Base-by-base conservation (phyloP, 1,284 basidiomycete genomes). In the Marasmius oreades region DNA sequence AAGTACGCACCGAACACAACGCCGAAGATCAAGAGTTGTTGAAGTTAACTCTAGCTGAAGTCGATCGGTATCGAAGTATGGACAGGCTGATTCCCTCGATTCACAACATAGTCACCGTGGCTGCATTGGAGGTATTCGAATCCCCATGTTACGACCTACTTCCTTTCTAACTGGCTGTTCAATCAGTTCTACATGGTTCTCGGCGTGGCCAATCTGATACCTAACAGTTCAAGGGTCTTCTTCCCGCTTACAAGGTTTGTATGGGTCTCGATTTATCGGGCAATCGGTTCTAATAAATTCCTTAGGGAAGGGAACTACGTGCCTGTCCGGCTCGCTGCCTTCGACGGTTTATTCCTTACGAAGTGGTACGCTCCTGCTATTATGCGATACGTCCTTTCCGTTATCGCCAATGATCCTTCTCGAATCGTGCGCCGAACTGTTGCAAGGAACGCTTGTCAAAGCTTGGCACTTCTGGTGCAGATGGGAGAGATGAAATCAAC, bases 51-150 rank as follows among this genome's bases (percentile, higher is more conserved):
- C 69, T 87, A 23, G 80, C 84, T 16, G 92, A 93, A 67, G 85
- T 98, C 39, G 93, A 96, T 67, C 82, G 96, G 34, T 95, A 95
- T 69, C 88, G 94, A 59, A 93, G 88, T 62, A 93, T 98, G 82
- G 97, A 99, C 70, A 81, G 94, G 56, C 79, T 99, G 16, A 95
- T 99, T 55, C 93, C 97, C 2, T 97, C 95, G 3, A 89, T 87
- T 59, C 94, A 98, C 67, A 99, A 99, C 66, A 85, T 95, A 23
- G 88, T 99, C 39, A 95, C 95, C 0, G 81, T 94, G 54, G 93
- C 96, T 28, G 88, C 88, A 3, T 74, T 98, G 52, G 92, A 95
- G 81, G 93, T 94, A 61, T 61, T 81, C 70, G 8, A 47, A 61
- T 28, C 55, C 44, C 37, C 28, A 46, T n/a, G 61, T 31, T 20